Percentiles rank a stretch among this genome's conserved stretches.
Evolutionary conservation across 306 rosid genomes (phyloP).

Genomic region (Acacia crassicarpa): DNA sequence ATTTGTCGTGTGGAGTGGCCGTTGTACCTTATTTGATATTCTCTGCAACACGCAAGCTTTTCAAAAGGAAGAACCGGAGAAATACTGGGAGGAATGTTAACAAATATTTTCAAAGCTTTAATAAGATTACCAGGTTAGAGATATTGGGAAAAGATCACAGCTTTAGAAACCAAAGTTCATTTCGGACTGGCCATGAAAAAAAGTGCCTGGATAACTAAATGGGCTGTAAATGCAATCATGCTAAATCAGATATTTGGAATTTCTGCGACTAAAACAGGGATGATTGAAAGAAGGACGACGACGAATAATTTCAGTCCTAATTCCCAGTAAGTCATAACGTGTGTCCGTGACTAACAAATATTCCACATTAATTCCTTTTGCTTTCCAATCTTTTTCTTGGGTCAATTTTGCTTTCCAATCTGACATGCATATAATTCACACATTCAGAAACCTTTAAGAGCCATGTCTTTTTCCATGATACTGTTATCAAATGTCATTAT

Average conservation of each 20-base stretch:
- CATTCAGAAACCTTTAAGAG: not conserved
- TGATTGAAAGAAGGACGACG: not conserved
- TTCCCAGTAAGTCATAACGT: not conserved
- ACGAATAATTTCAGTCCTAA: not conserved
- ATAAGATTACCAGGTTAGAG: not conserved
- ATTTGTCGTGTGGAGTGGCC: not conserved
- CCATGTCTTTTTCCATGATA: not conserved
- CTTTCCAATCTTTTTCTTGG: conserved; percentile 4
- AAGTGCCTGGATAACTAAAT: not conserved
- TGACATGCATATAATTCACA: not conserved
- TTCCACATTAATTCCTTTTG: not conserved
- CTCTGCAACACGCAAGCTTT: not conserved
- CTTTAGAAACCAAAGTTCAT: not conserved
- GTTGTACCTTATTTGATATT: not conserved
- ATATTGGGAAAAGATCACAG: not conserved
- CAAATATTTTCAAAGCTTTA: not conserved
- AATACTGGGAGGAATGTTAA: not conserved
- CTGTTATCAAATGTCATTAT: not conserved
- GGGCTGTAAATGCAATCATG: not conserved
- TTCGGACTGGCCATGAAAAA: not conserved
- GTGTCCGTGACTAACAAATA: not conserved
- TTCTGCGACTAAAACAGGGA: not conserved
- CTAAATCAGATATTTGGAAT: not conserved
- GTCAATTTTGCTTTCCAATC: conserved; percentile 4
- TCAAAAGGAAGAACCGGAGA: not conserved